phyloP scores from a whole-genome alignment of 2,329 filamentous ascomycete species.

The Diaporthe batatas region DNA sequence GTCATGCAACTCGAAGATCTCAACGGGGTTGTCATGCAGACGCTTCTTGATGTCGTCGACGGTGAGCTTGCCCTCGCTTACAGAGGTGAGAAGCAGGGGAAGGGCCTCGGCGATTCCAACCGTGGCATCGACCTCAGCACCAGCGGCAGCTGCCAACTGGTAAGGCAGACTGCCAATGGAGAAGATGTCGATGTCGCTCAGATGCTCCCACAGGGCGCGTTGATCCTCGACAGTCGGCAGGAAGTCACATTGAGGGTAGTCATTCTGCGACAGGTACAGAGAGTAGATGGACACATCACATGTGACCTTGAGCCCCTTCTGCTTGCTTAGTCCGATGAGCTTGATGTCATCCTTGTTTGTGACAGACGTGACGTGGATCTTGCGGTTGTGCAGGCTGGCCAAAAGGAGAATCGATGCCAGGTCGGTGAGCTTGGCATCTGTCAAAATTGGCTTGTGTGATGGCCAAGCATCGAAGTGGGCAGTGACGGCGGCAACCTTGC shows the following conservation, averaged over 20 bases:
- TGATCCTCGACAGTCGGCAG: conserved; percentile 79
- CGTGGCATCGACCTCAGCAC: conserved; percentile 67
- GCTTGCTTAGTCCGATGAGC: conserved; percentile 82
- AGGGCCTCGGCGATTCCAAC: conserved; percentile 80
- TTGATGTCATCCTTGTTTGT: conserved; percentile 85
- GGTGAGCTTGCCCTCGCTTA: conserved; percentile 79
- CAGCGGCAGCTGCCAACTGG: conserved; percentile 73
- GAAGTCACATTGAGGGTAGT: conserved; percentile 76
- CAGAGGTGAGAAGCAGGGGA: conserved; percentile 81
- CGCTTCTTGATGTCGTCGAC: conserved; percentile 79
- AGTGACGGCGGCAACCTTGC: conserved; percentile 83
- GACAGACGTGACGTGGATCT: conserved; percentile 84
- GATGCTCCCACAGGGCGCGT: conserved; percentile 79
- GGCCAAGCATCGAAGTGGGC: conserved; percentile 86
- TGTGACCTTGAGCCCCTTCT: conserved; percentile 84
- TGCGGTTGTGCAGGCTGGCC: conserved; percentile 82
- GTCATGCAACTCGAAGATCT: conserved; percentile 86
- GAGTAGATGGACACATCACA: conserved; percentile 87
- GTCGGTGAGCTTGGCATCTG: conserved; percentile 84
- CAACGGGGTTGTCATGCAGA: conserved; percentile 83
- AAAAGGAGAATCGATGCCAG: conserved; percentile 84
- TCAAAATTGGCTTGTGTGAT: conserved; percentile 82
- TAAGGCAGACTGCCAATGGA: conserved; percentile 84
- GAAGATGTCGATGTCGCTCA: conserved; percentile 82
- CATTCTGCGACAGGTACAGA: conserved; percentile 79